Evolutionary conservation across 2,329 filamentous ascomycete species (phyloP).

Genomic region (Metarhizium robertsii): DNA sequence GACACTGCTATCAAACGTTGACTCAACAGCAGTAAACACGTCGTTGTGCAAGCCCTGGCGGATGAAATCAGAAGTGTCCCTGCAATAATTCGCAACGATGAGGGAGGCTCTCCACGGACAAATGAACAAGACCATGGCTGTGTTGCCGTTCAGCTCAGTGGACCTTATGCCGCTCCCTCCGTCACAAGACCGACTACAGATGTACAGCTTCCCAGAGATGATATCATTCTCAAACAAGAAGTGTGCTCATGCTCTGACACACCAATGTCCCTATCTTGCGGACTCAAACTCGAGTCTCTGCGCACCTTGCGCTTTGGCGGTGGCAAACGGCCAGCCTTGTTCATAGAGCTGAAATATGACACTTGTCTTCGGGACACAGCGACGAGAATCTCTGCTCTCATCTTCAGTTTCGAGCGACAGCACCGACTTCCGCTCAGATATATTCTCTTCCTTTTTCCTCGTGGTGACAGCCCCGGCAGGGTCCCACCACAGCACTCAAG

Average conservation of each 20-base stretch:
- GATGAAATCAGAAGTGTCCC: neutral
- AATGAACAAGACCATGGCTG: neutral
- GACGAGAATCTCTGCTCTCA: neutral
- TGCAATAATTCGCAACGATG: conserved; percentile 1
- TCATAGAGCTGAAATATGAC: conserved; percentile 1
- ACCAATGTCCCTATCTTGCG: conserved; percentile 17
- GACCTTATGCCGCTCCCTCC: neutral
- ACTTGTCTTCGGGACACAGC: neutral
- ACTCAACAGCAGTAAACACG: neutral
- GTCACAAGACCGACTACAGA: neutral
- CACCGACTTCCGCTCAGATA: neutral
- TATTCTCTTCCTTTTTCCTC: neutral
- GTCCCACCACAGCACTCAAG: neutral
- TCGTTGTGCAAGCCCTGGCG: neutral
- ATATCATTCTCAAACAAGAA: conserved; percentile 16
- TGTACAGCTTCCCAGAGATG: conserved; percentile 5
- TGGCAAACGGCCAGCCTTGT: conserved; percentile 16
- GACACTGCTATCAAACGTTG: neutral
- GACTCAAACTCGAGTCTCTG: conserved; percentile 19
- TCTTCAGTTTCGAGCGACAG: neutral
- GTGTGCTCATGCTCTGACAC: conserved; percentile 17
- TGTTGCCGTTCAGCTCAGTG: neutral
- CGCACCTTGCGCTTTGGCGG: conserved; percentile 14
- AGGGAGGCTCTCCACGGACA: conserved; percentile 1
- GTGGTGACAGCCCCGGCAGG: neutral